These are phyloP conservation scores for Solanum sitiens DNA, from an alignment of 257 asterid genomes.

Conservation along the genomic window DNA sequence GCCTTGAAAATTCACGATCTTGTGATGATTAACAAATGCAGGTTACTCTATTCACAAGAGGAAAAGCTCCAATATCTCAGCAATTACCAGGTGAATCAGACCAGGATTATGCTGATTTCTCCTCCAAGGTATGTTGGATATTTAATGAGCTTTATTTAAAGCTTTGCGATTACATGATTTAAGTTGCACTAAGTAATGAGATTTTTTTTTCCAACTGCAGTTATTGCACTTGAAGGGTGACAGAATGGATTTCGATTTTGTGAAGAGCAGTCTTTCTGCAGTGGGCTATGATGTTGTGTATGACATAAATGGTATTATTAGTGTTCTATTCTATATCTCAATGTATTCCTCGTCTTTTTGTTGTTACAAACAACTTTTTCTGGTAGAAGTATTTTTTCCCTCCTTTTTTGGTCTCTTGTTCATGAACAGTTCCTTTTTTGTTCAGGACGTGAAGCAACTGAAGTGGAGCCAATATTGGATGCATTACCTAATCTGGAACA, in stretches of 20 bases:
- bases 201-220: slow-evolving; percentile 18
- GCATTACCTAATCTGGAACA: slow-evolving; percentile 91
- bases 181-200: background rate
- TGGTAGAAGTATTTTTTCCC: background rate
- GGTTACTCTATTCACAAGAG: slow-evolving; percentile 97
- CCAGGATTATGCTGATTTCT: slow-evolving; percentile 56
- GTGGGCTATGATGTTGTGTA: slow-evolving; percentile 90
- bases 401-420: background rate
- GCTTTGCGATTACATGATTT: background rate
- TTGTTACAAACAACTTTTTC: background rate
- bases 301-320: slow-evolving; percentile 71
- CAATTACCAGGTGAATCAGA: slow-evolving; percentile 92
- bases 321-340: background rate
- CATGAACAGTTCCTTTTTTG: background rate
- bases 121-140: slow-evolving; percentile 49
- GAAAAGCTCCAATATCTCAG: slow-evolving; percentile 88
- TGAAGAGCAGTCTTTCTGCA: slow-evolving; percentile 82
- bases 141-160: background rate
- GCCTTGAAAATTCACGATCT: background rate
- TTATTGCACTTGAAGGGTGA: slow-evolving; percentile 93
- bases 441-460: slow-evolving; percentile 90
- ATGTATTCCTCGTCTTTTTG: background rate
- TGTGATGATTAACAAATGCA: slow-evolving; percentile 12
- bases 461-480: slow-evolving; percentile 83
- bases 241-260: slow-evolving; percentile 79